Base-by-base conservation (phyloP, 2,329 filamentous ascomycete genomes). In the Aureobasidium lini region DNA sequence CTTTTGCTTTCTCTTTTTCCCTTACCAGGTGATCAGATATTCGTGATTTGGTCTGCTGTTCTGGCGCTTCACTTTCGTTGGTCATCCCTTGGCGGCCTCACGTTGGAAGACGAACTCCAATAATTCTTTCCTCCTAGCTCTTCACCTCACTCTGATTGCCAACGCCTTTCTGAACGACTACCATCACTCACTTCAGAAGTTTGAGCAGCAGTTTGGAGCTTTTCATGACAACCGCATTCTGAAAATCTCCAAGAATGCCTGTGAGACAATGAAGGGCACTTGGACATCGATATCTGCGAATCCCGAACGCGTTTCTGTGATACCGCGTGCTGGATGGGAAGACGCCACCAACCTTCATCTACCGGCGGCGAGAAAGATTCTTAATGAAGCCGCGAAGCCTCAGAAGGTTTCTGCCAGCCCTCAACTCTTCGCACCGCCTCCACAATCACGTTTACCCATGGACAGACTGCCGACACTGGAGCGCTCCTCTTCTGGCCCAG, bases 401-500 rank as follows among this genome's bases (percentile, higher is more conserved):
- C 54, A 72, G 1, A 64, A 66, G 37, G 16, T 42, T 5, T 57
- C 62, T n/a, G 72, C 69, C 69, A 53, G 62, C 6, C 52, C 7
- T 2, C 60, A 1, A 8, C 1, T 6, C 16, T 44, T 44, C 16
- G 42, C 23, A 2, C 42, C 42, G n/a, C 39, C 9, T 11, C 6
- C 13, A 13, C 39, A 42, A 15, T 15, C 39, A 16, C 11, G 39
- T 13, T 9, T n/a, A 6, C 4, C 10, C 65, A 18, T 68, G 64
- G 42, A 18, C 9, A 6, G 59, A 28, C 1, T 79, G 1, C 60
- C 49, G 0, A 73, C 86, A 3, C 73, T 73, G 0, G 40, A 32
- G 0, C 71, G 86, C 6, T 77, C 75, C 0, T 54, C 4, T 1
- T 36, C 34, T 8, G 34, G 11, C 2, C 7, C 11, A 36, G 8